Conservation (phyloP, 2,329 filamentous ascomycete species). For the Epichloe amarillans region DNA sequence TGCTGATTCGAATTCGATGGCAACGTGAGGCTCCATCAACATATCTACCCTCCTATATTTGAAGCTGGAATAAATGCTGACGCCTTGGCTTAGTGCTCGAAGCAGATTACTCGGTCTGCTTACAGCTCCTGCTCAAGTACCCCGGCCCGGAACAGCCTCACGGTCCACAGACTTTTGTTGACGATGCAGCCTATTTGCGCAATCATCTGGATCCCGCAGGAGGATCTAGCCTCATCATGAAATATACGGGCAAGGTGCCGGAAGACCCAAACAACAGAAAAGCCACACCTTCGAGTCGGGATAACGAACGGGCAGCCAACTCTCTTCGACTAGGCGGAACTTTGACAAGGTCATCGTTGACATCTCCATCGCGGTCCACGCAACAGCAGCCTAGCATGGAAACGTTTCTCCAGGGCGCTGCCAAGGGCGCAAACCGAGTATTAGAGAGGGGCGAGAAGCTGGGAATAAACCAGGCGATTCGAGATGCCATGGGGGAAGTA, state of each 20-base stretch:
- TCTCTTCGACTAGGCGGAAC: conserved; percentile 28
- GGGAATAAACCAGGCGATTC: conserved; percentile 66
- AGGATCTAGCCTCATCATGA: conserved; percentile 52
- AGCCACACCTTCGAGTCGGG: conserved; percentile 17
- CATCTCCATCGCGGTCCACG: conserved; percentile 35
- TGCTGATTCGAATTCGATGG: conserved; percentile 88
- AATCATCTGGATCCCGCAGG: conserved; percentile 50
- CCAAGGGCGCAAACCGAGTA: conserved; percentile 62
- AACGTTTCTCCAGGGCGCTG: conserved; percentile 60
- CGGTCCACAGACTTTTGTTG: conserved; percentile 66
- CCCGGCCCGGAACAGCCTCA: conserved; percentile 49
- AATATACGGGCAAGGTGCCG: conserved; percentile 51
- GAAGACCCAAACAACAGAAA: not conserved
- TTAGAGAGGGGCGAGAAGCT: conserved; percentile 61
- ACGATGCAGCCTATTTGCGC: conserved; percentile 67
- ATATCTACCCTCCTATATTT: not conserved
- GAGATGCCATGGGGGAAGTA: conserved; percentile 75
- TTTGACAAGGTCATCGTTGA: conserved; percentile 30
- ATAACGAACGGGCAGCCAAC: conserved; percentile 20
- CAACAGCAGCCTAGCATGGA: conserved; percentile 51
- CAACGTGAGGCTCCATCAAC: conserved; percentile 43
- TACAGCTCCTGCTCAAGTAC: conserved; percentile 75
- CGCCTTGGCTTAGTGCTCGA: conserved; percentile 49
- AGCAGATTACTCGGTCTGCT: conserved; percentile 74
- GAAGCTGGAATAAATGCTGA: conserved; percentile 11